Conservation (phyloP, 2,329 filamentous ascomycete genomes). For the Penicillium sp. region DNA sequence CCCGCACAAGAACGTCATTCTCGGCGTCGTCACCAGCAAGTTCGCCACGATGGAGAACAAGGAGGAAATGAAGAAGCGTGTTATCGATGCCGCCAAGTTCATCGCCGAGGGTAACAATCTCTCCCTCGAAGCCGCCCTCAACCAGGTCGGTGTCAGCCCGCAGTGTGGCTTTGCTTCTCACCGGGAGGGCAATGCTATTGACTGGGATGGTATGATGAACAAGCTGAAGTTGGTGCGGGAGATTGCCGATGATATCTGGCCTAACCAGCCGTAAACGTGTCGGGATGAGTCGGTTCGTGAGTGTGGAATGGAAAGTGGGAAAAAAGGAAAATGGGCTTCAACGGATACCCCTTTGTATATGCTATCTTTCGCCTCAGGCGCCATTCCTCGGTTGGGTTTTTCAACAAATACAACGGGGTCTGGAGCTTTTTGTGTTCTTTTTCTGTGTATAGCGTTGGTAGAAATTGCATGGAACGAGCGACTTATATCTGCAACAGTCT, state of each 20-base stretch:
- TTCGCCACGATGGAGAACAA: constrained; percentile 63
- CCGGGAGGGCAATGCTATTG: constrained; percentile 69
- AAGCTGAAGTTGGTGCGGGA: constrained; percentile 71
- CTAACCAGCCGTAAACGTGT: constrained; percentile 49
- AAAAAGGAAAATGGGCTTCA: constrained; percentile 8
- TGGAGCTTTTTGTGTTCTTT: constrained; percentile 1
- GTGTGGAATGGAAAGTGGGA: background rate
- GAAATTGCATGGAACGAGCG: constrained; percentile 10
- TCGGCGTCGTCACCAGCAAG: constrained; percentile 67
- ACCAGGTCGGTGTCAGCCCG: constrained; percentile 67
- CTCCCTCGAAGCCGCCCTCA: constrained; percentile 66
- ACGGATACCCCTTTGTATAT: constrained; percentile 16
- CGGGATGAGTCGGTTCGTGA: background rate
- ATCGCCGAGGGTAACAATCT: constrained; percentile 68
- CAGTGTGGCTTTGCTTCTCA: constrained; percentile 77
- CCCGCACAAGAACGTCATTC: constrained; percentile 62
- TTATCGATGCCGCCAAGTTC: constrained; percentile 65
- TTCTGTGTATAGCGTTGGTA: constrained; percentile 10
- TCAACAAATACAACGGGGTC: constrained; percentile 13
- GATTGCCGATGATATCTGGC: constrained; percentile 74
- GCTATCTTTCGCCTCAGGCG: constrained; percentile 8
- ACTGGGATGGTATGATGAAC: constrained; percentile 69
- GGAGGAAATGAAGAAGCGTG: constrained; percentile 62
- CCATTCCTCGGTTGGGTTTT: constrained; percentile 5
- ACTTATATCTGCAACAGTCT: constrained; percentile 20